Base-by-base conservation (phyloP, 768 basidiomycete species). In the Leucosporidium yakuticum region DNA sequence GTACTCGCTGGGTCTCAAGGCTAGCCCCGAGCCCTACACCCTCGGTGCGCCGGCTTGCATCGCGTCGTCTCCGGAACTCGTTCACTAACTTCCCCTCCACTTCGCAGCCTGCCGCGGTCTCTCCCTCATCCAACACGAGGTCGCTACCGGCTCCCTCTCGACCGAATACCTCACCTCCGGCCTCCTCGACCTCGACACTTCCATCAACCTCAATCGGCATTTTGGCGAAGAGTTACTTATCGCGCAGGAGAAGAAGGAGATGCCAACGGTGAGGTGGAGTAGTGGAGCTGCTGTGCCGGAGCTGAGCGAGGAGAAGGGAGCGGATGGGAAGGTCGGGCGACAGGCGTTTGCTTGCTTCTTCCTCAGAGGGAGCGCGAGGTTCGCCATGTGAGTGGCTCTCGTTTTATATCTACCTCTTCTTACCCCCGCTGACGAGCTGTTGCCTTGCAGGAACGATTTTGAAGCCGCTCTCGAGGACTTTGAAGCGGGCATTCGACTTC, bases 91-190 rank as follows among this genome's bases (percentile, higher is more conserved):
- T 39, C 34, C 4, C 25, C 19, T 34, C 34, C 11, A 4, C 27
- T 21, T 25, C n/a, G n/a, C 66, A 68, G 66, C 70, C 14, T 71
- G 70, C 25, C 70, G 60, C 6, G 55, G 56, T 3, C 67, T 71
- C 58, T 60, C 70, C 7, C 29, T 57, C 49, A 50, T 71, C 64
- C 65, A 68, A 11, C 51, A 25, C 27, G 60, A 53, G n/a, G 65
- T 68, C 31, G n/a, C 56, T 0, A 4, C 44, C 51, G 48, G 58
- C 32, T 0, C 49, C n/a, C 17, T 66, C 2, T 50, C 65, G 4
- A 0, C 31, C 31, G 25, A 36, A 9, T 34, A 44, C 21, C n/a
- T 68, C 55, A 23, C 62, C 9, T 4, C n/a, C 0, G 61, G 51
- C 2, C 19, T 65, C 4, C 34, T n/a, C 11, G 60, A 63, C 23